Evolutionary conservation across 768 basidiomycete species (phyloP).

Genomic region (Pilatotrama ljubarskyi): DNA sequence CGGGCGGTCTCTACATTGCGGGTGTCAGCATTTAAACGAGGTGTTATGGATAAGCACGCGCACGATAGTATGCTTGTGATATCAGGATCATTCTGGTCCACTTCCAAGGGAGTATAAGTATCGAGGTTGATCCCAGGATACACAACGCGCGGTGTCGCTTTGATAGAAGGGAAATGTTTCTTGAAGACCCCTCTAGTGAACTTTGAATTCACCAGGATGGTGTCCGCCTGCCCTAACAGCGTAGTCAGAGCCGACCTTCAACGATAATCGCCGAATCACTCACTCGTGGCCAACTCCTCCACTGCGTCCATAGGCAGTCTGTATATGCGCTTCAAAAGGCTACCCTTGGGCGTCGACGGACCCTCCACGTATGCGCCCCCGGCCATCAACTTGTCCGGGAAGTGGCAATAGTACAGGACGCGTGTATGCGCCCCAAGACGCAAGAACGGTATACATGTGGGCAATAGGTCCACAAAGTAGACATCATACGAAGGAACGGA

Average conservation of each 20-base stretch:
- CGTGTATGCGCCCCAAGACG: conserved; percentile 66
- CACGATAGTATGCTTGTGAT: conserved; percentile 59
- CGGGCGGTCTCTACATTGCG: conserved; percentile 50
- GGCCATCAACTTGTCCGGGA: conserved; percentile 91
- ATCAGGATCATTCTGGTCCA: conserved; percentile 48
- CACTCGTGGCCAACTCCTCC: conserved; percentile 89
- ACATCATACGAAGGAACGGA: conserved; percentile 66
- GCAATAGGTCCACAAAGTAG: conserved; percentile 93
- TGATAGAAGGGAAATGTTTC: conserved; percentile 71
- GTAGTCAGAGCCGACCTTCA: background rate
- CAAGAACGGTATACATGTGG: conserved; percentile 86
- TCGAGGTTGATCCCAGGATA: conserved; percentile 91
- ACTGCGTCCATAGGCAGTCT: conserved; percentile 86
- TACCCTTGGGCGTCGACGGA: conserved; percentile 39
- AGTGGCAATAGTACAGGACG: conserved; percentile 97
- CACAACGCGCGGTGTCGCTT: conserved; percentile 68
- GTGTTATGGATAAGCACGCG: conserved; percentile 29
- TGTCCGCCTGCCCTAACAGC: conserved; percentile 78
- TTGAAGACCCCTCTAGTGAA: conserved; percentile 87
- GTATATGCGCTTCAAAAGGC: conserved; percentile 73
- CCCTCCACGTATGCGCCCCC: conserved; percentile 67
- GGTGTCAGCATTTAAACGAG: background rate
- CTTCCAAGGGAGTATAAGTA: conserved; percentile 53
- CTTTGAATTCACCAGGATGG: conserved; percentile 87
- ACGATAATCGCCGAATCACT: conserved; percentile 27